Percentiles rank a stretch among this genome's conserved stretches.
phyloP scores from a whole-genome alignment of 768 basidiomycete genomes.

The Macrolepiota albuminosa region DNA sequence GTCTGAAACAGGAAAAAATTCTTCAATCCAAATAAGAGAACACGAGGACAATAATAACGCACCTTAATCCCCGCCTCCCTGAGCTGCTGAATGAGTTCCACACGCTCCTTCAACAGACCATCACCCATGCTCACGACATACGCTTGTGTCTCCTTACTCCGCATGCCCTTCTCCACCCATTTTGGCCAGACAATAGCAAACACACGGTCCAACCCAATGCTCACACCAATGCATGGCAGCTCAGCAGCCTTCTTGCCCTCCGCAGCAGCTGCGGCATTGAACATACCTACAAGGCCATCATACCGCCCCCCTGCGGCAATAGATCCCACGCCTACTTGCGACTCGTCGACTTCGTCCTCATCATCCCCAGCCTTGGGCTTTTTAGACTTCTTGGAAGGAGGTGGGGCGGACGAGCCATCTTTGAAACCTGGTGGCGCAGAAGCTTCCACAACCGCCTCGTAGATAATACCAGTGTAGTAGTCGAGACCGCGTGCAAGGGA shows the following conservation, averaged over 20 bases:
- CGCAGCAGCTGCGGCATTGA: conserved; percentile 76
- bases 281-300: conserved; percentile 91
- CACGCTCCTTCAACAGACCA: conserved; percentile 81
- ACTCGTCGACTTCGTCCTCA: conserved; percentile 89
- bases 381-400: conserved; percentile 33
- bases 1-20: conserved; percentile 41
- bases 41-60: conserved; percentile 15
- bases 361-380: conserved; percentile 44
- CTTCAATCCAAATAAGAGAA: too few relatives aligned
- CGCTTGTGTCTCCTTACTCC: conserved; percentile 89
- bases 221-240: conserved; percentile 89
- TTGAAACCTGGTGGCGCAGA: conserved; percentile 88
- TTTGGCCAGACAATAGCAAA: conserved; percentile 89
- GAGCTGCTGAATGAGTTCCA: conserved; percentile 73
- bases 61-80: conserved; percentile 89
- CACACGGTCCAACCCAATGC: conserved; percentile 89
- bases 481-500: conserved; percentile 97
- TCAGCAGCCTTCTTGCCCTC: conserved; percentile 60
- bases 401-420: conserved; percentile 33
- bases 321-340: conserved; percentile 93
- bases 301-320: conserved; percentile 99
- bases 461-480: conserved; percentile 98
- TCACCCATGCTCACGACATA: conserved; percentile 92
- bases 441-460: conserved; percentile 90
- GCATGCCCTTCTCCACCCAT: conserved; percentile 73